Conservation (phyloP, 2,329 filamentous ascomycete genomes). For the Septoria linicola region DNA sequence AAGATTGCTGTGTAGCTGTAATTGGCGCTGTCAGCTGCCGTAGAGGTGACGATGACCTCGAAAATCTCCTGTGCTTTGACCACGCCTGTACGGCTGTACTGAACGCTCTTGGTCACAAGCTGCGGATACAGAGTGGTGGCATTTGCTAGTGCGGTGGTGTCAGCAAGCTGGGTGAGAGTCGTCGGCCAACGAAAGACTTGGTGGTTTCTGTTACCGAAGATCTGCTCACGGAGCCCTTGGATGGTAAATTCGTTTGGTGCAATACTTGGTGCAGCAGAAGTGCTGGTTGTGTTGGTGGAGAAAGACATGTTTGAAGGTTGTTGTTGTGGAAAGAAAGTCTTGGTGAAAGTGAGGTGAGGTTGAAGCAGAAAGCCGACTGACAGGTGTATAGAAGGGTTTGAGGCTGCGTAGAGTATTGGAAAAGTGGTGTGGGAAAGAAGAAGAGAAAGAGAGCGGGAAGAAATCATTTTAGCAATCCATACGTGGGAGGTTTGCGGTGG, state of each 20-base stretch:
- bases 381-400: not conserved
- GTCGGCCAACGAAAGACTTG: not conserved
- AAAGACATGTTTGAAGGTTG: not conserved
- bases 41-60: conserved; percentile 13
- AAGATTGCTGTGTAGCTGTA: conserved; percentile 15
- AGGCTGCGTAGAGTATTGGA: not conserved
- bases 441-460: not conserved
- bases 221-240: conserved; percentile 19
- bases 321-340: not conserved
- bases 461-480: conserved; percentile 1
- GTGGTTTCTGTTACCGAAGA: conserved; percentile 15
- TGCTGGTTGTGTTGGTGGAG: not conserved
- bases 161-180: not conserved
- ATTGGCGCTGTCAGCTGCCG: not conserved
- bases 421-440: not conserved
- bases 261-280: not conserved
- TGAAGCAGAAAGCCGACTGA: not conserved
- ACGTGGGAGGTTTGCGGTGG: conserved; percentile 7
- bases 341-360: not conserved
- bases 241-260: not conserved
- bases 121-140: conserved; percentile 21
- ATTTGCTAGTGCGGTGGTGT: conserved; percentile 15
- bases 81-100: conserved; percentile 4
- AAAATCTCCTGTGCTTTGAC: conserved; percentile 16
- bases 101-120: conserved; percentile 1